Percentiles rank a stretch among this genome's conserved stretches.
phyloP scores from a whole-genome alignment of 1,284 basidiomycete species.

The Rhodotorula sp. region DNA sequence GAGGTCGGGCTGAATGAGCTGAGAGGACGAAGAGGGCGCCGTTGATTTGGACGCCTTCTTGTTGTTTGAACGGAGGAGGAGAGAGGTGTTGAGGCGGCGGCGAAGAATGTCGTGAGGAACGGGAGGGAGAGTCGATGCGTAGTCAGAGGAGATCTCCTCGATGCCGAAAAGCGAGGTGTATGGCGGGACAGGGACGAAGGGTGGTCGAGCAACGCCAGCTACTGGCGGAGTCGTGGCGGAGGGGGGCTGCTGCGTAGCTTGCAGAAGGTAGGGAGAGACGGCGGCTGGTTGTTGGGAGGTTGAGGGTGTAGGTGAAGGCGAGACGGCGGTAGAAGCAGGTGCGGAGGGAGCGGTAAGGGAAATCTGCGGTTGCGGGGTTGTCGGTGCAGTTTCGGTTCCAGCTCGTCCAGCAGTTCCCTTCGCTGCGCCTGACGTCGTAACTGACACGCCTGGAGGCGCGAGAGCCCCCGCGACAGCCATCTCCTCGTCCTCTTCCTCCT shows the following conservation, averaged over 20 bases:
- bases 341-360: conserved; percentile 6
- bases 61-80: conserved; percentile 25
- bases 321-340: neutral
- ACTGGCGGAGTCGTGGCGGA: neutral
- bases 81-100: conserved; percentile 30
- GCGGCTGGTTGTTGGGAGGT: neutral
- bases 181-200: conserved; percentile 3
- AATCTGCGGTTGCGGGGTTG: neutral
- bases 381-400: too few species aligned
- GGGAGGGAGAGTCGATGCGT: conserved; percentile 26
- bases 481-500: conserved; percentile 27
- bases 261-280: neutral
- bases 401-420: neutral
- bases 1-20: conserved; percentile 35
- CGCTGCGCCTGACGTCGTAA: neutral
- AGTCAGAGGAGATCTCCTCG: conserved; percentile 30
- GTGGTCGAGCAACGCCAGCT: neutral
- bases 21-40: neutral
- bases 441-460: conserved; percentile 7
- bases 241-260: neutral
- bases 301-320: neutral
- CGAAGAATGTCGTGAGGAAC: conserved; percentile 34
- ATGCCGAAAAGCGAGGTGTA: conserved; percentile 31
- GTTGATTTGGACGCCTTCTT: conserved; percentile 40
- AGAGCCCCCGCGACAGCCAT: conserved; percentile 24